Evolutionary conservation across 495 filamentous ascomycete genomes (phyloP).

Genomic region (Penicillium psychrofluorescens): DNA sequence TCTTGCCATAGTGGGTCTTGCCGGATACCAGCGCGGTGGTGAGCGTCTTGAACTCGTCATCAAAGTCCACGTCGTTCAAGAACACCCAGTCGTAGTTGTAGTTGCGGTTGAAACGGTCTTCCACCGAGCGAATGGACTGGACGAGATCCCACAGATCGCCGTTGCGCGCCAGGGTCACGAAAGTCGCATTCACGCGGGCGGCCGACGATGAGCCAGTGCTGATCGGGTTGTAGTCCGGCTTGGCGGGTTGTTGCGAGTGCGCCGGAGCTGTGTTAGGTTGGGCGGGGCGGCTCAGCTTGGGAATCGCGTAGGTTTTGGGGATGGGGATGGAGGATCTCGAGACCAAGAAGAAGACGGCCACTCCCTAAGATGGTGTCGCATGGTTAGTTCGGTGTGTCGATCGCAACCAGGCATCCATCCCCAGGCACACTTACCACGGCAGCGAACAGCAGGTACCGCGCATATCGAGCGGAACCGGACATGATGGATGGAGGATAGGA

Average conservation of each 20-base stretch:
- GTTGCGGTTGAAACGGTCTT: slow-evolving; percentile 93
- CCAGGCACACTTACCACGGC: slow-evolving; percentile 60
- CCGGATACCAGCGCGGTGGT: slow-evolving; percentile 86
- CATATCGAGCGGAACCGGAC: slow-evolving; percentile 60
- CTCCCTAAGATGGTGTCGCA: slow-evolving; percentile 39
- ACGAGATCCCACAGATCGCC: slow-evolving; percentile 93
- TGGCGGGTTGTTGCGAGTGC: too few species aligned
- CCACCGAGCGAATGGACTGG: slow-evolving; percentile 85
- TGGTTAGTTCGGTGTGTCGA: background rate
- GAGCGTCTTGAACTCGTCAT: slow-evolving; percentile 85
- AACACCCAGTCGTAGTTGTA: slow-evolving; percentile 99
- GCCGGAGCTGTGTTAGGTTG: background rate
- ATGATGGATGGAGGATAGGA: slow-evolving; percentile 36
- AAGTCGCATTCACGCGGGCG: slow-evolving; percentile 84
- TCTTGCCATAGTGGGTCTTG: slow-evolving; percentile 79
- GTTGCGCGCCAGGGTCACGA: slow-evolving; percentile 92
- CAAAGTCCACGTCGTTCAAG: slow-evolving; percentile 90
- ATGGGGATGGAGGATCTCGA: slow-evolving; percentile 59
- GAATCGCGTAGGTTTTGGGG: slow-evolving; percentile 19
- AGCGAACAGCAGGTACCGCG: slow-evolving; percentile 86
- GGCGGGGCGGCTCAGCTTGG: slow-evolving; percentile 2
- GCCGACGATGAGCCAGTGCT: slow-evolving; percentile 26
- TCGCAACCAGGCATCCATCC: background rate
- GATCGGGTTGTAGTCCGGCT: too few species aligned
- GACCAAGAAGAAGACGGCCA: slow-evolving; percentile 73